Percentiles rank a stretch among this genome's conserved stretches.
phyloP scores from a whole-genome alignment of 768 basidiomycete genomes.

The Myochromella boudieri region DNA sequence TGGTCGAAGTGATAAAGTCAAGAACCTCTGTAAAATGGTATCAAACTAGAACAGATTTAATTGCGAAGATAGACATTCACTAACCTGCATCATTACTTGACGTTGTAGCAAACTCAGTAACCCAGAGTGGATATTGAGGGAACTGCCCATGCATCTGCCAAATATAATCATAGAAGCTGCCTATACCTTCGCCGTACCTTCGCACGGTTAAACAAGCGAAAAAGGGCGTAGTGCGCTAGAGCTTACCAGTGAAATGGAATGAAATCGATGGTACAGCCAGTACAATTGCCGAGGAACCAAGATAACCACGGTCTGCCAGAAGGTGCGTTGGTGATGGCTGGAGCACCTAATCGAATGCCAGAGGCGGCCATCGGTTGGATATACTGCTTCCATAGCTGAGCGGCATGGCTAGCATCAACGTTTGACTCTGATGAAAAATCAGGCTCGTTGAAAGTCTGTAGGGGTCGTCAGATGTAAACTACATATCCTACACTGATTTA shows the following conservation, averaged over 20 bases:
- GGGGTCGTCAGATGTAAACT: neutral
- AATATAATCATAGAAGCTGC: constrained; percentile 34
- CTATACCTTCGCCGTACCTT: constrained; percentile 31
- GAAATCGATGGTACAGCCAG: constrained; percentile 35
- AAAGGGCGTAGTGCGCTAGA: neutral
- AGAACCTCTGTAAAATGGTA: constrained; percentile 25
- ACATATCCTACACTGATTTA: neutral
- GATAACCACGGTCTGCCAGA: constrained; percentile 32
- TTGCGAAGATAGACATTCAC: constrained; percentile 1
- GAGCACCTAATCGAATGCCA: constrained; percentile 33
- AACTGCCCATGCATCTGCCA: constrained; percentile 31
- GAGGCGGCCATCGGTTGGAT: constrained; percentile 32
- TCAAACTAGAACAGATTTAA: neutral
- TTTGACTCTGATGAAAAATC: constrained; percentile 33
- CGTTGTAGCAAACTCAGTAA: constrained; percentile 31
- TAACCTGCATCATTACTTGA: constrained; percentile 17
- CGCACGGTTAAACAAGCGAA: neutral
- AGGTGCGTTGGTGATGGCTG: constrained; percentile 32
- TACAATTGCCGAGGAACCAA: constrained; percentile 32
- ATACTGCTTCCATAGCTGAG: constrained; percentile 34
- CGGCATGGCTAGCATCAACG: constrained; percentile 27
- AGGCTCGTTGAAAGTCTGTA: constrained; percentile 37
- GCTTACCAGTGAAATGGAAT: constrained; percentile 35
- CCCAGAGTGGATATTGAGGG: constrained; percentile 32
- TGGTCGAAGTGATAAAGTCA: constrained; percentile 41